Percentiles rank a stretch among this genome's conserved stretches.
phyloP scores from a whole-genome alignment of 768 basidiomycete species.

The Suillus tomentosus region DNA sequence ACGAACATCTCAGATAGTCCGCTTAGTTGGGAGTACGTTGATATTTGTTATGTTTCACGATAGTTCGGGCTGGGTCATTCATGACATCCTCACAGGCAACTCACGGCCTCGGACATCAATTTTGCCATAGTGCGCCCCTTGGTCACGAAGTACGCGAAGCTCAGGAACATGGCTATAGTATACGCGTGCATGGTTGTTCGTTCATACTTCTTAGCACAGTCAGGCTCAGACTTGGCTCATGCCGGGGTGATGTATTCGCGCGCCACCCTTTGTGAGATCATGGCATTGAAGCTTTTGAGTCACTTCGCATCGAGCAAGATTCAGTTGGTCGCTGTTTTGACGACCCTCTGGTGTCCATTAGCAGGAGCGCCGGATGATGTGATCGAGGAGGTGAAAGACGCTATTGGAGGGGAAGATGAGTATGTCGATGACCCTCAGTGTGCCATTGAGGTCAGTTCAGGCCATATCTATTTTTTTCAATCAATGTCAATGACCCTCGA shows the following conservation, averaged over 20 bases:
- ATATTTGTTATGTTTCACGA: background rate
- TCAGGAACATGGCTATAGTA: slow-evolving; percentile 73
- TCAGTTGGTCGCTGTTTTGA: slow-evolving; percentile 76
- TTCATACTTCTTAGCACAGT: slow-evolving; percentile 73
- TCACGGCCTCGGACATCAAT: slow-evolving; percentile 82
- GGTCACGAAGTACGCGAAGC: slow-evolving; percentile 74
- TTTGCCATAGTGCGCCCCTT: slow-evolving; percentile 78
- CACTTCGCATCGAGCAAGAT: slow-evolving; percentile 74
- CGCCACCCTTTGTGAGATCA: slow-evolving; percentile 82
- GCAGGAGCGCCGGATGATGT: slow-evolving; percentile 71
- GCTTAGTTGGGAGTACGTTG: slow-evolving; percentile 77
- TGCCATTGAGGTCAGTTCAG: slow-evolving; percentile 74
- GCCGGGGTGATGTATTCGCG: slow-evolving; percentile 69
- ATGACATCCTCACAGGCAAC: slow-evolving; percentile 49
- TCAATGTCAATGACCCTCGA: background rate
- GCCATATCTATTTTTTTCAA: background rate
- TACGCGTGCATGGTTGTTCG: slow-evolving; percentile 79
- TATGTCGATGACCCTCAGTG: slow-evolving; percentile 68
- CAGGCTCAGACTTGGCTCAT: slow-evolving; percentile 73
- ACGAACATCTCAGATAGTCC: slow-evolving; percentile 55
- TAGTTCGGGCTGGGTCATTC: slow-evolving; percentile 10
- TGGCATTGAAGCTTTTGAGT: slow-evolving; percentile 85
- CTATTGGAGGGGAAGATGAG: slow-evolving; percentile 58
- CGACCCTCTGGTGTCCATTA: slow-evolving; percentile 83
- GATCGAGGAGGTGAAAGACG: slow-evolving; percentile 63